Evolutionary conservation across 2,329 filamentous ascomycete genomes (phyloP), one percentile per base, ranked within the genome.

Genomic region (Neocucurbitaria cava): DNA sequence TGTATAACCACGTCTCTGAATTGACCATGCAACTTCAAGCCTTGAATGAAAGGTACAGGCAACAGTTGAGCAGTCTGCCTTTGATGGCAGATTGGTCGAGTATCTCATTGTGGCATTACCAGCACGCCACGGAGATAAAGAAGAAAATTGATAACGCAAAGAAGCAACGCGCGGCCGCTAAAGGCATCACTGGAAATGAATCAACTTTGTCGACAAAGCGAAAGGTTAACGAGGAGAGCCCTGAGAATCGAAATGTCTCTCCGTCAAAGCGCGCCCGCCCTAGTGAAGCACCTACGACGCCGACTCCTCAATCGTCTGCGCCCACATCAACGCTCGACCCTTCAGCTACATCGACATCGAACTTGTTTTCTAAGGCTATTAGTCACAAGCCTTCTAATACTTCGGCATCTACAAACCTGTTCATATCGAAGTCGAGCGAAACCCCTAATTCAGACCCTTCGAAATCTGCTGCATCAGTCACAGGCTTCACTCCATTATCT

Each of bases 121-220:
- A 68, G 44, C 56, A 68, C 31, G 61, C 70, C 10, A 58, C 56
- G 7, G 58, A 65, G 11, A 60, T 75, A 23, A 68, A 66, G 47
- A 66, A 62, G 39, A 66, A 69, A 61, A 70, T 75, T 10, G 62
- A 62, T 5, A 55, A 52, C 11, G 56, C 63, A 18, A 74, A 65
- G 49, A 73, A 74, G 58, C 59, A 71, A 39, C 65, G 58, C 4
- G 71, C 72, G 13, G 44, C 54, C 1, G 59, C 57, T 5, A 71
- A 68, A 41, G 72, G 72, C 1, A 51, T 74, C 39, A 73, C 71
- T 33, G 71, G 72, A 8, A 55, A 62, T 24, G 72, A 74, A 46
- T 71, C 71, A 3, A 56, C 56, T 7, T 42, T 74, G 21, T 74
- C 70, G n/a, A 71, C 65, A 2, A 73, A 74, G 54, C 71, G 70